These are phyloP conservation scores for Ceratocystis alfenasii DNA, from an alignment of 2,329 filamentous ascomycete species.

Conservation along the genomic window DNA sequence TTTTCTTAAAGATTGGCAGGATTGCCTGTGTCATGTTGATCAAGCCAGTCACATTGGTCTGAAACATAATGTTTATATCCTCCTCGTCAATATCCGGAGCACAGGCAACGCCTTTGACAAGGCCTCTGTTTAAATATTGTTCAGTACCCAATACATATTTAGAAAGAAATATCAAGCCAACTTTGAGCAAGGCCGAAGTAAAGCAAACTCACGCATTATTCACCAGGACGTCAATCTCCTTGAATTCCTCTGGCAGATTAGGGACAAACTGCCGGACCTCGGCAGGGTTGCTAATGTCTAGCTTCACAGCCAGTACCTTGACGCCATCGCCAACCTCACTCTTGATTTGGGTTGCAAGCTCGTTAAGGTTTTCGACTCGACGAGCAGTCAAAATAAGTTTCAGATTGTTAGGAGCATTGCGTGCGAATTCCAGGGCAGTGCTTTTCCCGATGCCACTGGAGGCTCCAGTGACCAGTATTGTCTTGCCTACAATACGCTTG, in stretches of 20 bases:
- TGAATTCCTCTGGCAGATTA: slow-evolving; percentile 67
- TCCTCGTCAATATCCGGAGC: slow-evolving; percentile 70
- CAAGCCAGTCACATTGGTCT: slow-evolving; percentile 85
- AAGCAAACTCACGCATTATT: slow-evolving; percentile 72
- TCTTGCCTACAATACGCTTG: slow-evolving; percentile 86
- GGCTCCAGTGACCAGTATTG: slow-evolving; percentile 80
- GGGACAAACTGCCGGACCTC: slow-evolving; percentile 63
- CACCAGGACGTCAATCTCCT: slow-evolving; percentile 74
- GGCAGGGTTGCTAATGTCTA: slow-evolving; percentile 73
- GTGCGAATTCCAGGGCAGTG: slow-evolving; percentile 83
- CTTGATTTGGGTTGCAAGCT: slow-evolving; percentile 64
- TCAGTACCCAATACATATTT: slow-evolving; percentile 20
- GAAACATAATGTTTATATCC: slow-evolving; percentile 79
- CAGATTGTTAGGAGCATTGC: slow-evolving; percentile 65
- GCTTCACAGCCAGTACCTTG: slow-evolving; percentile 66
- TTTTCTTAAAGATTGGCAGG: slow-evolving; percentile 67
- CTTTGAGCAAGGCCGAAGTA: not conserved
- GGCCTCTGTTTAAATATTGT: slow-evolving; percentile 44
- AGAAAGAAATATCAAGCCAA: no score
- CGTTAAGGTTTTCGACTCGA: slow-evolving; percentile 62
- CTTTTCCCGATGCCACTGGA: slow-evolving; percentile 80
- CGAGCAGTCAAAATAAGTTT: slow-evolving; percentile 84
- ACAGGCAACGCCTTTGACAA: slow-evolving; percentile 78
- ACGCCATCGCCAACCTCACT: slow-evolving; percentile 68
- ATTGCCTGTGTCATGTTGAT: slow-evolving; percentile 95